A percentile compares a stretch with the other conserved stretches of the same genome.
Conservation (phyloP, 2,329 filamentous ascomycete species). For the Lasiodiplodia theobromae region DNA sequence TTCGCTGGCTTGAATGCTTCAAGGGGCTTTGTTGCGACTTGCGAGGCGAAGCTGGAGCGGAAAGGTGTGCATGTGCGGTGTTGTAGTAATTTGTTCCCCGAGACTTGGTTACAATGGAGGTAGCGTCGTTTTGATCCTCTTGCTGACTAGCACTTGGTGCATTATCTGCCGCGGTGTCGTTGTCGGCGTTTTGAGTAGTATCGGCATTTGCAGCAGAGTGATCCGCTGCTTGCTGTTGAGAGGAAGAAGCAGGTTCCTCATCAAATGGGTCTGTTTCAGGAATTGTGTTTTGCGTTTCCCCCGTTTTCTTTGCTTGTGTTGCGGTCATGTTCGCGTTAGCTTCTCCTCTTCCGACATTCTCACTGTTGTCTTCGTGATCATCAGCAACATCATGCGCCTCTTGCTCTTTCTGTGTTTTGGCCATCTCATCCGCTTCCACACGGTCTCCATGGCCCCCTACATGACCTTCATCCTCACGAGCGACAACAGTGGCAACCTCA, state of each 20-base stretch:
- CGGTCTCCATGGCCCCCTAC: not conserved
- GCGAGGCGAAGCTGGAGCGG: constrained; percentile 33
- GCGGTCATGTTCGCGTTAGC: no score
- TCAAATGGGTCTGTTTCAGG: constrained; percentile 18
- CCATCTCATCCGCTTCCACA: not conserved
- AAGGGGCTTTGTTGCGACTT: constrained; percentile 10
- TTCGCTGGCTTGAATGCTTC: constrained; percentile 24
- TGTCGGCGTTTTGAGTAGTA: not conserved
- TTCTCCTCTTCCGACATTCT: not conserved
- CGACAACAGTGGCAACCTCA: not conserved
- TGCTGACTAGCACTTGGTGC: not conserved
- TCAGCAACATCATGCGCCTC: not conserved
- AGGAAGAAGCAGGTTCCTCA: not conserved
- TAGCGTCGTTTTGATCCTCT: not conserved
- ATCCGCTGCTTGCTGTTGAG: not conserved
- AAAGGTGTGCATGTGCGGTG: constrained; percentile 50
- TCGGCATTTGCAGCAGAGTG: not conserved
- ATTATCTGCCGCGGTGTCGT: not conserved
- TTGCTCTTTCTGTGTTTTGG: not conserved
- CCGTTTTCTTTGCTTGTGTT: not conserved
- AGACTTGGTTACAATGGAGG: not conserved
- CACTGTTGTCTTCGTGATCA: not conserved
- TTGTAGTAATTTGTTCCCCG: not conserved
- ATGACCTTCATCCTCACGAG: not conserved
- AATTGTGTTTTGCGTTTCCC: constrained; percentile 15